These are phyloP conservation scores for Monilinia polystroma DNA, from an alignment of 2,329 filamentous ascomycete genomes.

Conservation along the genomic window DNA sequence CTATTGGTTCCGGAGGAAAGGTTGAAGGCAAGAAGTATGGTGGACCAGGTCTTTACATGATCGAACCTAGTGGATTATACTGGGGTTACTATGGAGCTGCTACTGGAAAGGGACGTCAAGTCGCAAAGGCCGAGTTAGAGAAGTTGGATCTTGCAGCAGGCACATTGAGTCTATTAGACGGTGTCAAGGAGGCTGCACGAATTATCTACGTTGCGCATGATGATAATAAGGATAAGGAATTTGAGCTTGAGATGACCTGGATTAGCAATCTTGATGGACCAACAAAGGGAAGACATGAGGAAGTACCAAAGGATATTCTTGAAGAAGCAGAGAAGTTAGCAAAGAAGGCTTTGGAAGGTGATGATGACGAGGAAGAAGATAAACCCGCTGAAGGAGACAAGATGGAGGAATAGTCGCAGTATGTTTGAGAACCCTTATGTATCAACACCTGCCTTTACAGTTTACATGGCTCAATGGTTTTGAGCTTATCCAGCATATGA, in stretches of 20 bases:
- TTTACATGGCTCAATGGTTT: constrained; percentile 13
- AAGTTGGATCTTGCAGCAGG: constrained; percentile 85
- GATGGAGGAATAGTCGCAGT: constrained; percentile 75
- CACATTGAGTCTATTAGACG: constrained; percentile 76
- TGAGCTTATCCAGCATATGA: constrained; percentile 22
- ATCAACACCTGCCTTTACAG: constrained; percentile 35
- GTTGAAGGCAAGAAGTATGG: constrained; percentile 73
- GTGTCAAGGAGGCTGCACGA: constrained; percentile 90
- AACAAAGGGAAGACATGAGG: constrained; percentile 88
- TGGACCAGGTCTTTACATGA: constrained; percentile 96
- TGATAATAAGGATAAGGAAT: constrained; percentile 99
- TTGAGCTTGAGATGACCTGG: constrained; percentile 99
- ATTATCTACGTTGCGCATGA: constrained; percentile 98
- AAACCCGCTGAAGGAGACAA: constrained; percentile 65
- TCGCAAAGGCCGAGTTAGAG: constrained; percentile 96
- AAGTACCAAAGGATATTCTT: constrained; percentile 85
- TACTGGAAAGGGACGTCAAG: constrained; percentile 93
- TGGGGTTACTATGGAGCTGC: constrained; percentile 99
- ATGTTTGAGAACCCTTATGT: constrained; percentile 35
- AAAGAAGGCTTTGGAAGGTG: constrained; percentile 83
- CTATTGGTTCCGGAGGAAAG: constrained; percentile 80
- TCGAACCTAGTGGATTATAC: constrained; percentile 94
- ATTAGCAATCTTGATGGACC: constrained; percentile 81
- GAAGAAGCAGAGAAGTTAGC: constrained; percentile 93
- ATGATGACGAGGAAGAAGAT: constrained; percentile 76